Conservation (phyloP, 2,329 filamentous ascomycete species). For the Microcyclosporella mali region DNA sequence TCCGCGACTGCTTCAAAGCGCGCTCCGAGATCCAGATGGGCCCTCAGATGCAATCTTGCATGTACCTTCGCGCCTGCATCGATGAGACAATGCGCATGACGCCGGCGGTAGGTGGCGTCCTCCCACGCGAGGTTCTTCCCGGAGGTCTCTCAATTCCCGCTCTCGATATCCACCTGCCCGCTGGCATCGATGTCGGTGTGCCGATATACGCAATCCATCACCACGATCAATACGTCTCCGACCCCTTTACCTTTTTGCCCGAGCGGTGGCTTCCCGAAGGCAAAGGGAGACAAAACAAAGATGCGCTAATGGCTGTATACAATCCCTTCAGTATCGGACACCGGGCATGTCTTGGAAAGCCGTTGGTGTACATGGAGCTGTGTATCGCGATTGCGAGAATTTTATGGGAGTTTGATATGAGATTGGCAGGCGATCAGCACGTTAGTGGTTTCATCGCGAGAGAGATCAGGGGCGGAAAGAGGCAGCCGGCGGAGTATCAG, state of each 20-base stretch:
- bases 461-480: conserved; percentile 48
- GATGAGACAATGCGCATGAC: conserved; percentile 44
- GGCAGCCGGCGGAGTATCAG: conserved; percentile 58
- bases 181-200: conserved; percentile 31
- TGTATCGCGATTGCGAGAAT: conserved; percentile 21
- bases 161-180: conserved; percentile 34
- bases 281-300: conserved; percentile 10
- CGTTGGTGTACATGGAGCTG: conserved; percentile 25
- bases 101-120: conserved; percentile 35
- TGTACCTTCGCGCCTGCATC: conserved; percentile 43
- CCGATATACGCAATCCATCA: conserved; percentile 35
- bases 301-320: conserved; percentile 54
- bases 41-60: conserved; percentile 30
- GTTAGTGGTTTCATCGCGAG: conserved; percentile 50
- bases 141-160: conserved; percentile 28
- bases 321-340: conserved; percentile 68
- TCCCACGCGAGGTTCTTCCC: conserved; percentile 31
- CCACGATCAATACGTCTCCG: conserved; percentile 26
- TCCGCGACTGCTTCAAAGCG: conserved; percentile 32
- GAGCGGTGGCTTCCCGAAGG: conserved; percentile 22
- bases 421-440: conserved; percentile 32
- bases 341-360: conserved; percentile 65
- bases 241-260: conserved; percentile 25
- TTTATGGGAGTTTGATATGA: conserved; percentile 23
- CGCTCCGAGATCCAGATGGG: conserved; percentile 28